Base-by-base conservation (phyloP, 805 yeast genomes). In the Ogataea salicorniae region DNA sequence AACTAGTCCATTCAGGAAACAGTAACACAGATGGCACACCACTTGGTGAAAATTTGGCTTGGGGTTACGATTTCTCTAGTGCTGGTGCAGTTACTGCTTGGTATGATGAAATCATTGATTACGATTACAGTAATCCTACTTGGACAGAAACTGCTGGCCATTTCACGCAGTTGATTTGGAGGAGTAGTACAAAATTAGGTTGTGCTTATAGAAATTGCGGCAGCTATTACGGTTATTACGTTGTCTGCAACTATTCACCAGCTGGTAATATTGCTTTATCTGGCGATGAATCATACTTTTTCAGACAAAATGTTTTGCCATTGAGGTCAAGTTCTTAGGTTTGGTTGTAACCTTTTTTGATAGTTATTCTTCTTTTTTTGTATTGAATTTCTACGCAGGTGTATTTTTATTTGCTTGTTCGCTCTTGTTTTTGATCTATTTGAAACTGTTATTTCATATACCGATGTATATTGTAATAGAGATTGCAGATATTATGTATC, bases 101-200 rank as follows among this genome's bases (percentile, higher is more conserved):
- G 94, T 87, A 85, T 69, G 70, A 75, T 52, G 95, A 87, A 64
- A 74, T 80, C 46, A 47, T 57, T 40, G 43, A 61, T 6, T 85
- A 83, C 69, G 67, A 75, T 60, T 80, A 74, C 67, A 60, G 73
- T 26, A 70, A 69, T 54, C 80, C 82, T 33, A 70, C 67, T 2
- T 76, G 70, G 65, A 56, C 72, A 39, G 68, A 60, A 31, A 58
- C 67, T 13, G 80, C 90, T 39, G 92, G 92, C 42, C 96, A 88
- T 66, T 88, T 86, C 68, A 85, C 95, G 18, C 94, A 86, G 64
- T 70, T 87, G 41, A 79, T 87, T 33, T 87, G 96, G 96, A 75
- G 73, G 53, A 63, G 69, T 26, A 70, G 87, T 31, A 72, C 80
- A 9, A 63, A 72, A 53, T 47, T 87, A 15, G 96, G 95, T 17